Evolutionary conservation across 768 basidiomycete genomes (phyloP).

Genomic region (Saitozyma sp.): DNA sequence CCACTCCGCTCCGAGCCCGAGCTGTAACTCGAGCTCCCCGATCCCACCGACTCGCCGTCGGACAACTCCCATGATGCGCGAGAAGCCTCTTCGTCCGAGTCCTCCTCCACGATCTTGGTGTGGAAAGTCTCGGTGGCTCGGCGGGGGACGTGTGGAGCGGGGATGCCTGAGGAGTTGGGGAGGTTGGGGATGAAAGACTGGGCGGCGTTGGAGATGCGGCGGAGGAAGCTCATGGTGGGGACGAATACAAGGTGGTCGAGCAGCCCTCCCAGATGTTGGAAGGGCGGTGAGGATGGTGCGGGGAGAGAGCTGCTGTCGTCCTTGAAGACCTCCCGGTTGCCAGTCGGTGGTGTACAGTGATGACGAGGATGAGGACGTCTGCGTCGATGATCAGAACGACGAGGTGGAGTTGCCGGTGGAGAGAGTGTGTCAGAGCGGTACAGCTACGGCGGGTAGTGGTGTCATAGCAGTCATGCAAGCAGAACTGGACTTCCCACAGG

Average conservation of each 20-base stretch:
- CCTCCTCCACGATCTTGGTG: slow-evolving; percentile 16
- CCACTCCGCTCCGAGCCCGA: slow-evolving; percentile 15
- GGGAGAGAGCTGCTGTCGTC: no score
- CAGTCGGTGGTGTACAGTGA: no score
- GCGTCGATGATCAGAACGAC: no score
- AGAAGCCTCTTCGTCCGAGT: slow-evolving; percentile 26
- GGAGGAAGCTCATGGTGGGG: slow-evolving; percentile 42
- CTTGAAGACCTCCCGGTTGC: no score
- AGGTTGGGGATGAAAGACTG: slow-evolving; percentile 27
- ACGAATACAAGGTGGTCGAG: not conserved
- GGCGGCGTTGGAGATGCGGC: slow-evolving; percentile 38
- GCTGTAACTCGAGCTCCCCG: slow-evolving; percentile 13
- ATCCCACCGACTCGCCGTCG: slow-evolving; percentile 26
- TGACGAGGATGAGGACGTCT: no score
- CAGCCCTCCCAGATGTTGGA: not conserved
- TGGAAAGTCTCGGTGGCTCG: slow-evolving; percentile 35
- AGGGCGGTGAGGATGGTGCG: not conserved
- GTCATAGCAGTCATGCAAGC: no score
- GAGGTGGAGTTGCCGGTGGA: no score
- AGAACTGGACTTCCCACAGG: no score
- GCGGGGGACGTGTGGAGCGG: slow-evolving; percentile 33
- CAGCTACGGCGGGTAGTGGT: no score
- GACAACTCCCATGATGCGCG: slow-evolving; percentile 45
- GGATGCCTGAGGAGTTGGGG: slow-evolving; percentile 25
- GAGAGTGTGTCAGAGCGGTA: no score